Evolutionary conservation across 257 asterid genomes (phyloP), one percentile per base, ranked within the genome.

Genomic region (Lycium barbarum): DNA sequence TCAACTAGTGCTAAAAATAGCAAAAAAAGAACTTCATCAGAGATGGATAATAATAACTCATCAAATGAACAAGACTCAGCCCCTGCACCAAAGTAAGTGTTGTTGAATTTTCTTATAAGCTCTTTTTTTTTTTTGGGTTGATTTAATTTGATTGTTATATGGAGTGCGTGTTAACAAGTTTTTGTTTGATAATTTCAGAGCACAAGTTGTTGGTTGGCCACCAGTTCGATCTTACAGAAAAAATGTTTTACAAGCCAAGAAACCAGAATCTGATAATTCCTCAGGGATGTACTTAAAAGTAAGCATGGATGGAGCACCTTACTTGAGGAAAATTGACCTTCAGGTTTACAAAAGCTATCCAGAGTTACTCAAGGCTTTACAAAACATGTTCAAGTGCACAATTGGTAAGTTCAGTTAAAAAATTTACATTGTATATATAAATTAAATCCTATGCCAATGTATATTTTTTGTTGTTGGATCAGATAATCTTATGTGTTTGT

Each of bases 241-340:
- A 83, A 95, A 93, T 54, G 89, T 87, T 0, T 11, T 93, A 17
- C 90, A 90, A 81, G 86, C 78, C 66, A 88, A 88, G 85, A 89
- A 91, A 49, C 2, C 88, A 14, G 96, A 90, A 33, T 57, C 91
- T 6, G 98, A 95, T 22, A 81, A n/a, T 9, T 91, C 85, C 0
- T 82, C 91, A 8, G 98, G 93, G 74, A 90, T 92, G 90, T 96
- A 88, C 57, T 94, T 96, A 82, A 96, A 96, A 84, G 99, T 96
- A 87, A 93, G 99, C 89, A 93, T 96, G 99, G 99, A 94, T 82
- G 99, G 99, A 84, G 99, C 97, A 86, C 98, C 99, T 4, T 96
- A 92, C 67, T 71, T 96, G 0, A 93, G 99, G 87, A 96, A 96
- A 85, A 88, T 96, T n/a, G 98, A 96, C 57, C 90, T 96, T 9